phyloP scores from a whole-genome alignment of 441 rosid species.

The Breynia disticha region DNA sequence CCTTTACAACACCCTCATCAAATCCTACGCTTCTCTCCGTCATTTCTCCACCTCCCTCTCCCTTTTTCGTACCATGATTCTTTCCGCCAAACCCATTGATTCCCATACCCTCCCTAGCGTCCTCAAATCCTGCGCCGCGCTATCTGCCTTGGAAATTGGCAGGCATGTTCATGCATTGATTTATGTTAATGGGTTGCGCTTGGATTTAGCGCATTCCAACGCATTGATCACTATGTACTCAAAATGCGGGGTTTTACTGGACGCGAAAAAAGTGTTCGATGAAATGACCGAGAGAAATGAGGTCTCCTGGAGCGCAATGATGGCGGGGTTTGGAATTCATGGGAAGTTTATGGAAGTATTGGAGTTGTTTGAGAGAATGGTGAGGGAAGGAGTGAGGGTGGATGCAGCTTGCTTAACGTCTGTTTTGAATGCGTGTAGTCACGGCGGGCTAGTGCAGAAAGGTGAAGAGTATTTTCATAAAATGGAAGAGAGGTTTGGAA shows the following conservation, averaged over 20 bases:
- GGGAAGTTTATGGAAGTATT: not conserved
- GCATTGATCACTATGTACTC: constrained; percentile 44
- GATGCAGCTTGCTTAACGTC: not conserved
- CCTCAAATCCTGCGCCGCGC: not conserved
- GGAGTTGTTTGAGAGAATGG: not conserved
- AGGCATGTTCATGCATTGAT: not conserved
- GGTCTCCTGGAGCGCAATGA: constrained; percentile 49
- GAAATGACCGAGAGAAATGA: constrained; percentile 33
- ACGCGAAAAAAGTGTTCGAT: constrained; percentile 30
- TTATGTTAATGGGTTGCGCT: not conserved
- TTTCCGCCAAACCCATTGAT: not conserved
- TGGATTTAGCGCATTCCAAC: not conserved
- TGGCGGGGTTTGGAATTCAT: constrained; percentile 31
- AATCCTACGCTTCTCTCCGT: too few relatives aligned
- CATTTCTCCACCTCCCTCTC: too few relatives aligned
- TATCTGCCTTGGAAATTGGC: not conserved
- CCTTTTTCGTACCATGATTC: too few relatives aligned
- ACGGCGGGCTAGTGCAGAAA: not conserved
- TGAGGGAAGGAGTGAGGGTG: not conserved
- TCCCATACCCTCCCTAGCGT: not conserved
- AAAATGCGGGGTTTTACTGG: constrained; percentile 34
- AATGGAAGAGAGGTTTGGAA: not conserved
- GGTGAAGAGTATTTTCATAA: not conserved
- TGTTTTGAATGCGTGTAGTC: not conserved
- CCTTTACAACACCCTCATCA: too few relatives aligned